These are phyloP conservation scores for Metarhizium album DNA, from an alignment of 2,329 filamentous ascomycete species.

Conservation along the genomic window DNA sequence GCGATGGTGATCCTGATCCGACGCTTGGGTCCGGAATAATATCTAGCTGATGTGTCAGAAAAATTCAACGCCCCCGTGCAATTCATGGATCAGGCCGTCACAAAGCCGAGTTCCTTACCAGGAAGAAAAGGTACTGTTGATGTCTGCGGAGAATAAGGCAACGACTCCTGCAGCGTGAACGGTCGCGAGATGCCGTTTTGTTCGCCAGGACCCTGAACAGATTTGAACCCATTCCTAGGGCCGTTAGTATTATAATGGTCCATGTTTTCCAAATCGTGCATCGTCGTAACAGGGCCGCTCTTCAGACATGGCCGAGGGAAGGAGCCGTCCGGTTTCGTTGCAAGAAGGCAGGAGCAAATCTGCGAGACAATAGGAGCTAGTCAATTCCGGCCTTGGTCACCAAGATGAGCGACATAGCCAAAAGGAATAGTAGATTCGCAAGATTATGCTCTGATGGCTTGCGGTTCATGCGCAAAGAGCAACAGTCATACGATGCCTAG, in stretches of 20 bases:
- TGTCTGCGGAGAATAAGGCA: slow-evolving; percentile 74
- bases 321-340: slow-evolving; percentile 15
- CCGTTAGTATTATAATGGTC: slow-evolving; percentile 19
- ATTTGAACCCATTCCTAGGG: slow-evolving; percentile 23
- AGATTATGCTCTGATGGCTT: background rate
- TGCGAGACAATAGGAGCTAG: slow-evolving; percentile 2
- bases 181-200: slow-evolving; percentile 27
- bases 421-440: background rate
- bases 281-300: slow-evolving; percentile 16
- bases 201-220: slow-evolving; percentile 14
- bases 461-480: background rate
- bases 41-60: slow-evolving; percentile 28
- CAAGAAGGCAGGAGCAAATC: slow-evolving; percentile 14
- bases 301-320: slow-evolving; percentile 21
- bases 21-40: slow-evolving; percentile 56
- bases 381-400: slow-evolving; percentile 1
- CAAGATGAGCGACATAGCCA: background rate
- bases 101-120: slow-evolving; percentile 36
- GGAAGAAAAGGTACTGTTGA: slow-evolving; percentile 70
- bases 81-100: background rate
- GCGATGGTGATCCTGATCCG: slow-evolving; percentile 42
- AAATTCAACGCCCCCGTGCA: background rate
- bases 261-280: slow-evolving; percentile 20
- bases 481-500: background rate
- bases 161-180: slow-evolving; percentile 60